Percentiles rank a stretch among this genome's conserved stretches.
phyloP scores from a whole-genome alignment of 805 yeast genomes.

The Lachancea lanzarotensis region DNA sequence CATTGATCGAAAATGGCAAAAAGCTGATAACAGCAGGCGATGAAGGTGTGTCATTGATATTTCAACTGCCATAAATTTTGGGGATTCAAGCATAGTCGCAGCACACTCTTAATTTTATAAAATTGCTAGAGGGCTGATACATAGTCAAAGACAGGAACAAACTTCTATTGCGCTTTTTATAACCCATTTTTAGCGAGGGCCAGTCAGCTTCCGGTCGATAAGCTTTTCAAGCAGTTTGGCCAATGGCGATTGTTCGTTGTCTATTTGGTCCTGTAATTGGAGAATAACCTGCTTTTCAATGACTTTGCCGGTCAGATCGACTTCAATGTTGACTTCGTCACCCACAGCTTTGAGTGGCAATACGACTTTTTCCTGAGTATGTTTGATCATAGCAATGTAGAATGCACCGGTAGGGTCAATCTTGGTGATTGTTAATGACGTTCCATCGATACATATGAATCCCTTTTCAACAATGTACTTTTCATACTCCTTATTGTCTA shows the following conservation, averaged over 20 bases:
- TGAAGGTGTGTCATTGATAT: slow-evolving; percentile 86
- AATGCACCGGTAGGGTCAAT: slow-evolving; percentile 64
- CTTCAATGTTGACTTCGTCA: slow-evolving; percentile 79
- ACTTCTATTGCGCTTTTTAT: neutral
- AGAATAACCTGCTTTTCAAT: slow-evolving; percentile 76
- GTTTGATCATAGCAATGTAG: slow-evolving; percentile 84
- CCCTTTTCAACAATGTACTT: slow-evolving; percentile 92
- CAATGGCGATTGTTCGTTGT: slow-evolving; percentile 43
- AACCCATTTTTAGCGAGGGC: neutral
- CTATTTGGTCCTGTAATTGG: slow-evolving; percentile 48
- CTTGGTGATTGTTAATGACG: slow-evolving; percentile 78
- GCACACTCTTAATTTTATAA: neutral
- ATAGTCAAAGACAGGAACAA: neutral
- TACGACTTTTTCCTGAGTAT: slow-evolving; percentile 78
- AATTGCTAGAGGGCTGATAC: neutral
- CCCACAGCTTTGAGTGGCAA: slow-evolving; percentile 61
- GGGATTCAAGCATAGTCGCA: neutral
- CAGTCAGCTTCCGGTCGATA: slow-evolving; percentile 36
- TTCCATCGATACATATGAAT: slow-evolving; percentile 87
- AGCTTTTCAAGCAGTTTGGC: slow-evolving; percentile 43
- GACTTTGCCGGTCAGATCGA: slow-evolving; percentile 87
- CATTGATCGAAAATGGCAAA: slow-evolving; percentile 55
- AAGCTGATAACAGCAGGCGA: slow-evolving; percentile 90
- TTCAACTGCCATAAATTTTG: slow-evolving; percentile 32
- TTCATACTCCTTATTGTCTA: slow-evolving; percentile 52